Percentiles rank a stretch among this genome's conserved stretches.
Conservation (phyloP, 768 basidiomycete species). For the Tricholoma saponaceum region DNA sequence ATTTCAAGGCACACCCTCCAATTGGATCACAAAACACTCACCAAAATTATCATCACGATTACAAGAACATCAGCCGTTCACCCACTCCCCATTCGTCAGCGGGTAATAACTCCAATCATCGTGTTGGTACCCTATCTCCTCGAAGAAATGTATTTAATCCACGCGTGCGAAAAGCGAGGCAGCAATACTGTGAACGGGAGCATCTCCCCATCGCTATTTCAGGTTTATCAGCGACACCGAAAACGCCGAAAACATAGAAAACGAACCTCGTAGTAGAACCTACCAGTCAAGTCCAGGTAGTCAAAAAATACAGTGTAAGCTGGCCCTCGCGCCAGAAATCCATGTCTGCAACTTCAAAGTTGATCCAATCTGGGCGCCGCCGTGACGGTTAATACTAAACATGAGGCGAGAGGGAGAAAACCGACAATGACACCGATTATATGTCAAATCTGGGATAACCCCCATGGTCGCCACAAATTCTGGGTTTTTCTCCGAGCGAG, state of each 20-base stretch:
- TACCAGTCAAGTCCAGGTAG: conserved; percentile 54
- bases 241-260: conserved; percentile 27
- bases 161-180: conserved; percentile 67
- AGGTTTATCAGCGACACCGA: conserved; percentile 32
- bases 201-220: conserved; percentile 77
- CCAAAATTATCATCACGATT: conserved; percentile 59
- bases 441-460: conserved; percentile 4
- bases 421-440: conserved; percentile 70
- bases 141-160: conserved; percentile 77
- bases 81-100: conserved; percentile 38
- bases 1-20: neutral
- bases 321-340: conserved; percentile 59
- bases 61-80: conserved; percentile 60
- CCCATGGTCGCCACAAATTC: conserved; percentile 50
- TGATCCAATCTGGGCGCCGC: conserved; percentile 56
- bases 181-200: conserved; percentile 81
- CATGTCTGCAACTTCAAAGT: conserved; percentile 72
- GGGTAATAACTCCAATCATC: conserved; percentile 75
- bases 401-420: conserved; percentile 5
- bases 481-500: conserved; percentile 48
- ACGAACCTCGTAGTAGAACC: conserved; percentile 62
- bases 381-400: neutral
- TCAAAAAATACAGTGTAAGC: conserved; percentile 65
- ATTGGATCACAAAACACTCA: conserved; percentile 18
- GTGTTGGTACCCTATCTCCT: conserved; percentile 81